Conservation (phyloP, 768 basidiomycete species). For the Macrolepiota dolichaula region DNA sequence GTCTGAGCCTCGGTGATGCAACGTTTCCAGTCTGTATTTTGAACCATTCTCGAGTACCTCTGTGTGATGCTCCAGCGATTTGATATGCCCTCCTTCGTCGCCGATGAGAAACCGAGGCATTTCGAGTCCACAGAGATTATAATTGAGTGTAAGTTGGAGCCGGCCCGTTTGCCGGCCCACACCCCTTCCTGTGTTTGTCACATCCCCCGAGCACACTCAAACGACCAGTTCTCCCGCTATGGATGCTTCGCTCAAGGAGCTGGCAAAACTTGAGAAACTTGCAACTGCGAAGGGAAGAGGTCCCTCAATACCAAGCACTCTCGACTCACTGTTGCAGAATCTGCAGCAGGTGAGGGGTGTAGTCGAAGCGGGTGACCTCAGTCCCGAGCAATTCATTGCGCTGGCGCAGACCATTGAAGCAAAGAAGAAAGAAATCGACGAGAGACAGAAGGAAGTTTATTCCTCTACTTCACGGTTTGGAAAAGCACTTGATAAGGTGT, state of each 20-base stretch:
- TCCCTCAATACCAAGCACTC: conserved; percentile 51
- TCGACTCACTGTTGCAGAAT: conserved; percentile 60
- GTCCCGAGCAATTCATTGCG: conserved; percentile 44
- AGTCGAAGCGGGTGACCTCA: conserved; percentile 43
- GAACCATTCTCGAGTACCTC: conserved; percentile 23
- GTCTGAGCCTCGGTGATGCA: conserved; percentile 18
- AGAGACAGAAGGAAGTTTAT: conserved; percentile 87
- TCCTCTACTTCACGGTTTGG: conserved; percentile 72
- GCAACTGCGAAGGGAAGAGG: conserved; percentile 52
- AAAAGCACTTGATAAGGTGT: conserved; percentile 89
- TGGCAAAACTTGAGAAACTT: conserved; percentile 71
- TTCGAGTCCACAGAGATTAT: conserved; percentile 8
- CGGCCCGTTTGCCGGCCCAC: background rate
- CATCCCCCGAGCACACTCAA: background rate
- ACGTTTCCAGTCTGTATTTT: conserved; percentile 30
- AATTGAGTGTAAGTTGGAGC: background rate
- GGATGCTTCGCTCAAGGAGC: conserved; percentile 77
- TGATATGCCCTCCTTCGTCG: conserved; percentile 78
- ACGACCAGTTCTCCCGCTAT: conserved; percentile 31
- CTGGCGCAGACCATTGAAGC: conserved; percentile 60
- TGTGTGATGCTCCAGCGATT: conserved; percentile 46
- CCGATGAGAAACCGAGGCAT: conserved; percentile 75
- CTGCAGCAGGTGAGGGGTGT: conserved; percentile 55
- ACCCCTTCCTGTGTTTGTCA: background rate
- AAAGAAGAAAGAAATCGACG: conserved; percentile 82